Base-by-base conservation (phyloP, 495 filamentous ascomycete species). In the Zalerion maritima region DNA sequence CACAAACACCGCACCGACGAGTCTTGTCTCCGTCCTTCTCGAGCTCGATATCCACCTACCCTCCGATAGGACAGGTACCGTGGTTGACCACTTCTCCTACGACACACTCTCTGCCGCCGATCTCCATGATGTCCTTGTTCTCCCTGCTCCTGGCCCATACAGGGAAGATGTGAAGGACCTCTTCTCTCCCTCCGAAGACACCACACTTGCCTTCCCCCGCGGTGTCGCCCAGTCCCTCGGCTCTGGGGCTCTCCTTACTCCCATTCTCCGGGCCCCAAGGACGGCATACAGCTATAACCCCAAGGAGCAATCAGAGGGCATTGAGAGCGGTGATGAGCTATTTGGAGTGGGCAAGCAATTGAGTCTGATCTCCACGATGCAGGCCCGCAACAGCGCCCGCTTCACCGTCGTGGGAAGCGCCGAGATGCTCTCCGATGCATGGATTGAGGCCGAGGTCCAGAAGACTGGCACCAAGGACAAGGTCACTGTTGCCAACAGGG, bases 31-130 rank as follows among this genome's bases (percentile, higher is more conserved):
- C 32, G 69, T 94, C 14, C 81, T 94, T 34, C 61, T 83, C 37
- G 86, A 97, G 56, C 60, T 94, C 47, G 91, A 93, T 46, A 81
- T 97, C 46, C 71, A 84, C 42, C 71, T 94, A 9, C 77, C 91
- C n/a, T 45, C 56, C 13, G 91, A 93, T 46, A 78, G 82, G 40
- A 76, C 75, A 21, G 70, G 79, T 19, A 57, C 86, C 18, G 76
- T 89, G 1, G 73, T 96, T 23, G 89, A 97, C 50, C 89, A 97
- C 65, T 94, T 93, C 70, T 81, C 82, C 57, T 83, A 91, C 56
- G 87, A 94, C 45, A 67, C 67, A 21, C 31, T 68, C 17, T 83
- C 74, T 29, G 73, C 83, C 7, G 36, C 69, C 19, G 84, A 94
- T 36, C 73, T 73, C 47, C 89, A 96, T 55, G 83, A 94, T 58